These are phyloP conservation scores for Hyphopichia buzzinii DNA, from an alignment of 1,139 yeast species.

Conservation along the genomic window DNA sequence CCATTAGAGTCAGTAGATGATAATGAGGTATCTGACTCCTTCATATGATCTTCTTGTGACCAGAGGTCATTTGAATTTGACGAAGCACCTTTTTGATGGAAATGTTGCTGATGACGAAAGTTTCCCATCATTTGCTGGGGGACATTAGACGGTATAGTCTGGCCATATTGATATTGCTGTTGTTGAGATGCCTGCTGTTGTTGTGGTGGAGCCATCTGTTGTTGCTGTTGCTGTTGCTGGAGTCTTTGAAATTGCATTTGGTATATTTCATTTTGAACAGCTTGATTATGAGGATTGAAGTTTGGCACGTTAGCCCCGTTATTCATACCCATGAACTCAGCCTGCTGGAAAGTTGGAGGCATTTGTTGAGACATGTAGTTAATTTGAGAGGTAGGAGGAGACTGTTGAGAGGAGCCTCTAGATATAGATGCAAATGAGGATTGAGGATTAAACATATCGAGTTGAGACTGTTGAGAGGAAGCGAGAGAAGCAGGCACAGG, in stretches of 20 bases:
- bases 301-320: conserved; percentile 12
- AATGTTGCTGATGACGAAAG: conserved; percentile 26
- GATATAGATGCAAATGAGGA: conserved; percentile 15
- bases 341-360: conserved; percentile 26
- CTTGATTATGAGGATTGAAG: conserved; percentile 16
- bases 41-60: conserved; percentile 42
- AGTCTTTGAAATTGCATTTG: conserved; percentile 26
- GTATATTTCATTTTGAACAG: conserved; percentile 25
- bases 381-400: conserved; percentile 4
- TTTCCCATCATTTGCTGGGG: conserved; percentile 23
- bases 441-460: conserved; percentile 11
- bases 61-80: conserved; percentile 49
- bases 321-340: conserved; percentile 23
- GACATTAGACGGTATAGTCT: conserved; percentile 5
- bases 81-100: conserved; percentile 24
- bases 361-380: conserved; percentile 12
- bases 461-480: neutral
- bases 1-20: conserved; percentile 29
- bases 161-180: conserved; percentile 6
- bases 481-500: conserved; percentile 3
- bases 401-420: conserved; percentile 19
- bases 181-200: conserved; percentile 8
- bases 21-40: conserved; percentile 45
- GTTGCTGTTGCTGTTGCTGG: conserved; percentile 16
- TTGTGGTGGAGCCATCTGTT: conserved; percentile 10